Conservation (phyloP, 2,329 filamentous ascomycete genomes). For the Colletotrichum liriopes region DNA sequence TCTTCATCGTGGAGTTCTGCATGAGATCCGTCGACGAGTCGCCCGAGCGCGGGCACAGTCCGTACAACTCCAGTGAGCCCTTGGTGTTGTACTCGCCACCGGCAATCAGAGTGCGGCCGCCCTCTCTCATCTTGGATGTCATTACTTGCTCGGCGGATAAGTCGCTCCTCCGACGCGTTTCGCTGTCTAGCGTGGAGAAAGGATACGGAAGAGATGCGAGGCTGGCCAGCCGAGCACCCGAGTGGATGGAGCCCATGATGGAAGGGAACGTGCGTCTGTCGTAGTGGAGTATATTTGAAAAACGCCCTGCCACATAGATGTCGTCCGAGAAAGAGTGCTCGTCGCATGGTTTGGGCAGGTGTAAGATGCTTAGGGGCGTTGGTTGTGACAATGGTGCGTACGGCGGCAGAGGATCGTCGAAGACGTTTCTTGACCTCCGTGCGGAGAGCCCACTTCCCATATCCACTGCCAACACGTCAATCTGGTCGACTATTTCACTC, state of each 20-base stretch:
- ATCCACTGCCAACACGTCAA: slow-evolving; percentile 36
- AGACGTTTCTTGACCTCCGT: slow-evolving; percentile 53
- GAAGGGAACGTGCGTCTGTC: slow-evolving; percentile 88
- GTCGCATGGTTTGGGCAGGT: slow-evolving; percentile 74
- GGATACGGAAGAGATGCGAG: slow-evolving; percentile 79
- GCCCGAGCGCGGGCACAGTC: slow-evolving; percentile 58
- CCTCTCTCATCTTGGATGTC: slow-evolving; percentile 66
- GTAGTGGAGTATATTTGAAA: slow-evolving; percentile 90
- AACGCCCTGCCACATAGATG: slow-evolving; percentile 91
- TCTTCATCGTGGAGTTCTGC: slow-evolving; percentile 73
- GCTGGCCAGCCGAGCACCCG: slow-evolving; percentile 84
- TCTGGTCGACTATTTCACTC: slow-evolving; percentile 47
- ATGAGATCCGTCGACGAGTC: slow-evolving; percentile 45
- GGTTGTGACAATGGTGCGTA: slow-evolving; percentile 85
- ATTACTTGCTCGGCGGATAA: slow-evolving; percentile 69
- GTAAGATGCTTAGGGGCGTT: slow-evolving; percentile 86
- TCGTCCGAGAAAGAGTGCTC: slow-evolving; percentile 76
- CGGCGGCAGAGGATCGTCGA: slow-evolving; percentile 67
- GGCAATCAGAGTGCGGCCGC: slow-evolving; percentile 80
- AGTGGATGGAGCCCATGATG: slow-evolving; percentile 84
- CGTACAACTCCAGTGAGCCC: slow-evolving; percentile 91
- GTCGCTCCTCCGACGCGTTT: slow-evolving; percentile 69
- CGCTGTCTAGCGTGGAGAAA: slow-evolving; percentile 74
- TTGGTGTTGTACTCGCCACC: slow-evolving; percentile 94
- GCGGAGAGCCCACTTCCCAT: slow-evolving; percentile 55